Conservation (phyloP, 2,329 filamentous ascomycete genomes). For the Ploettnerulaceae sp. region DNA sequence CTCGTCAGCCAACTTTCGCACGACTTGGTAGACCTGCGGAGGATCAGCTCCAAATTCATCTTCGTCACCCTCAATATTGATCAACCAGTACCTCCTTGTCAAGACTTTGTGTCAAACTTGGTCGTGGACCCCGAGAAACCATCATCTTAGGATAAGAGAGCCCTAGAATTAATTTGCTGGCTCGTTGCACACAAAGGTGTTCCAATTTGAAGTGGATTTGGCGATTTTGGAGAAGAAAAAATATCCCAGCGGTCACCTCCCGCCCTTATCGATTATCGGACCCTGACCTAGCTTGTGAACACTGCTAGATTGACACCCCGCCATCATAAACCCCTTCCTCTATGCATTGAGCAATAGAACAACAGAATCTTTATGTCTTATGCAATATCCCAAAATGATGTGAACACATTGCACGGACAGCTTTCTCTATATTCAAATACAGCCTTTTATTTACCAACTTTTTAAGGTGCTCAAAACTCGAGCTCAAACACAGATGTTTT, state of each 20-base stretch:
- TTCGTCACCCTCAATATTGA: neutral
- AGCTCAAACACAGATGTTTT: no score
- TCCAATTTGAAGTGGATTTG: neutral
- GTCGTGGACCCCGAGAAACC: slow-evolving; percentile 37
- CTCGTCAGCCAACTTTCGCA: slow-evolving; percentile 70
- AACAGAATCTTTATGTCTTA: no score
- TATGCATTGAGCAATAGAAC: no score
- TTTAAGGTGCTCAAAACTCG: no score
- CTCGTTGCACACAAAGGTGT: neutral
- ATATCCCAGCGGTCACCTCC: slow-evolving; percentile 1
- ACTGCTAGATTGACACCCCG: slow-evolving; percentile 8
- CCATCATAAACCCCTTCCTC: no score
- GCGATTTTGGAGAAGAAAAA: slow-evolving; percentile 2
- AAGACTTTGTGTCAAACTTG: slow-evolving; percentile 49
- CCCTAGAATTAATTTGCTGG: no score
- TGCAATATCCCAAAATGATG: no score
- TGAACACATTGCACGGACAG: no score
- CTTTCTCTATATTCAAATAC: no score
- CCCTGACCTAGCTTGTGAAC: slow-evolving; percentile 13
- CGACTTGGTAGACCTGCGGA: slow-evolving; percentile 65
- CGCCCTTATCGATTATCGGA: slow-evolving; percentile 8
- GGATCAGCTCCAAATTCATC: slow-evolving; percentile 12
- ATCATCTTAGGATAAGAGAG: slow-evolving; percentile 23
- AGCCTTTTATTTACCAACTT: no score
- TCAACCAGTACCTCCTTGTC: slow-evolving; percentile 52